These are phyloP conservation scores for Lentinus polychrous DNA, from an alignment of 1,284 basidiomycete genomes.

Conservation along the genomic window DNA sequence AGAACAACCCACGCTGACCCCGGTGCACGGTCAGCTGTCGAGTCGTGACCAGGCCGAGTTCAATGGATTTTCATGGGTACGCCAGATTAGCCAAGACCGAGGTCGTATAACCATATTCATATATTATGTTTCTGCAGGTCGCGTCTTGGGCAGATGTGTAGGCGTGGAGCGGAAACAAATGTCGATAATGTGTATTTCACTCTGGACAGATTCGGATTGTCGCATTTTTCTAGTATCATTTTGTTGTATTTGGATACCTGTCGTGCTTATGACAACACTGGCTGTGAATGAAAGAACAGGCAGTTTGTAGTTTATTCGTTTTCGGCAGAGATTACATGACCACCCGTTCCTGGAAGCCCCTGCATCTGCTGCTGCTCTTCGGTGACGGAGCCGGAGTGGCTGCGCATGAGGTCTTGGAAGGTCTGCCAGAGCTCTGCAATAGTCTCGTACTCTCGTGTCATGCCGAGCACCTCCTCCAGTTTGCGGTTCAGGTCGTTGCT, in stretches of 20 bases:
- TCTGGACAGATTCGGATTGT: slow-evolving; percentile 9
- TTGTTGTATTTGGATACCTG: slow-evolving; percentile 46
- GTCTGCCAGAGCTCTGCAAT: slow-evolving; percentile 84
- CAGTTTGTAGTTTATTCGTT: not conserved
- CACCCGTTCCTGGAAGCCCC: slow-evolving; percentile 61
- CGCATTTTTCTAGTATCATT: slow-evolving; percentile 19
- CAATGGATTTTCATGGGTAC: slow-evolving; percentile 90
- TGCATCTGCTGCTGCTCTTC: slow-evolving; percentile 24
- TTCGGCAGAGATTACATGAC: slow-evolving; percentile 45
- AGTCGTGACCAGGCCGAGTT: slow-evolving; percentile 92
- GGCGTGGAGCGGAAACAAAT: slow-evolving; percentile 17
- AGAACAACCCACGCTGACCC: slow-evolving; percentile 96
- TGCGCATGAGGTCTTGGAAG: slow-evolving; percentile 74
- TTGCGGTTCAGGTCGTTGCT: slow-evolving; percentile 89
- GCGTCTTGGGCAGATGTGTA: slow-evolving; percentile 69
- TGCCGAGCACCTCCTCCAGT: slow-evolving; percentile 85
- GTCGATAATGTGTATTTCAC: slow-evolving; percentile 2
- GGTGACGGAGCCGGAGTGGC: slow-evolving; percentile 30
- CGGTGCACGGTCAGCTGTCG: slow-evolving; percentile 94
- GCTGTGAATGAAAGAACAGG: too few relatives aligned
- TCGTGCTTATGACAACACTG: slow-evolving; percentile 22
- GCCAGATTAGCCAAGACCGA: not conserved
- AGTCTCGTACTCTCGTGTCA: slow-evolving; percentile 89
- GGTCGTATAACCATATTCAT: not conserved
- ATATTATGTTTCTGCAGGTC: slow-evolving; percentile 34